Evolutionary conservation across 805 yeast genomes (phyloP).

Genomic region (Sugiyamaella mastotermitis): DNA sequence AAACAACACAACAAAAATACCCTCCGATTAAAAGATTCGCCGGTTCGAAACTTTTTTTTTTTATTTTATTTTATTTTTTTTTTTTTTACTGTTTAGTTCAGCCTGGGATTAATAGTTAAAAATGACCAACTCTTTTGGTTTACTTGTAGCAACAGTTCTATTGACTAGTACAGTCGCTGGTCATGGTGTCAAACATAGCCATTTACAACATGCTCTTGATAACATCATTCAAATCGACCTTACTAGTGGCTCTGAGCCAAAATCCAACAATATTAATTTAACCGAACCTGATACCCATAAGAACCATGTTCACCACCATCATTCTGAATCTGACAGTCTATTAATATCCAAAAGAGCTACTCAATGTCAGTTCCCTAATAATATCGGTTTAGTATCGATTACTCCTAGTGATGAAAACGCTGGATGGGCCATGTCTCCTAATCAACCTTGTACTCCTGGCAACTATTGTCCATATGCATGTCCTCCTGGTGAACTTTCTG

Average conservation of each 20-base stretch:
- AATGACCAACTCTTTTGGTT: not conserved
- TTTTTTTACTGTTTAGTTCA: too few species aligned
- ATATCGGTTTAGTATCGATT: slow-evolving; percentile 63
- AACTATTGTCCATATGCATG: slow-evolving; percentile 88
- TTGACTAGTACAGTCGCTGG: not conserved
- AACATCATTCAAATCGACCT: slow-evolving; percentile 5
- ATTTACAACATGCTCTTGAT: not conserved
- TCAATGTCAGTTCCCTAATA: slow-evolving; percentile 60
- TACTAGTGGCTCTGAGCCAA: slow-evolving; percentile 1
- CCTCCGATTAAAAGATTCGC: too few species aligned
- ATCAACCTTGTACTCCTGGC: slow-evolving; percentile 68
- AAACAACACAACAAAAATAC: too few species aligned
- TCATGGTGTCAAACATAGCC: not conserved
- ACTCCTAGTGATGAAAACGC: slow-evolving; percentile 52
- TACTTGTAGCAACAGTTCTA: not conserved
- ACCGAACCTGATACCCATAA: slow-evolving; percentile 17
- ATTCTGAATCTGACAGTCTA: slow-evolving; percentile 1
- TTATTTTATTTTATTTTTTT: too few species aligned
- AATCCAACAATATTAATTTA: not conserved
- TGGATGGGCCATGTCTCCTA: slow-evolving; percentile 86
- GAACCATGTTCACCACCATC: slow-evolving; percentile 5
- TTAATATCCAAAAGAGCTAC: slow-evolving; percentile 16
- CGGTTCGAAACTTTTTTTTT: too few species aligned
- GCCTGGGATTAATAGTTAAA: too few species aligned
- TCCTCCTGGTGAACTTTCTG: slow-evolving; percentile 79